A percentile compares a stretch with the other conserved stretches of the same genome.
These are phyloP conservation scores for Coffea canephora DNA, from an alignment of 257 asterid genomes.

Conservation along the genomic window DNA sequence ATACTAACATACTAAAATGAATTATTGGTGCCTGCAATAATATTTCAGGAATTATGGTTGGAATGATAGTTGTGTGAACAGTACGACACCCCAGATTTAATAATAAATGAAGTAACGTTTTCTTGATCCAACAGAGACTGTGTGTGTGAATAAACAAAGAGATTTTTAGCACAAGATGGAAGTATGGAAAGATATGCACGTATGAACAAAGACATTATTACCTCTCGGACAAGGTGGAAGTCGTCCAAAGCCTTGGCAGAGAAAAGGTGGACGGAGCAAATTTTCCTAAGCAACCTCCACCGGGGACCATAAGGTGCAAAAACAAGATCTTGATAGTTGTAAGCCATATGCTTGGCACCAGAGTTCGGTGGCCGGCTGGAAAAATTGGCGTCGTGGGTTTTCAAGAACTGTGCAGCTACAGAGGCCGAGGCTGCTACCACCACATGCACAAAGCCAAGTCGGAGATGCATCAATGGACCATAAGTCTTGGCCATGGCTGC, in stretches of 20 bases:
- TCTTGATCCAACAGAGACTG: too few relatives aligned
- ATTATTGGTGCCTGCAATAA: too few relatives aligned
- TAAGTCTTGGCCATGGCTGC: slow-evolving; percentile 65
- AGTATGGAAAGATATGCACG: not conserved
- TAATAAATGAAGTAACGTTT: too few relatives aligned
- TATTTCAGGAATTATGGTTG: too few relatives aligned
- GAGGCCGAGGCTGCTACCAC: slow-evolving; percentile 78
- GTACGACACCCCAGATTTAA: too few relatives aligned
- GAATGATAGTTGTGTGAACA: too few relatives aligned
- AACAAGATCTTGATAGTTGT: slow-evolving; percentile 79
- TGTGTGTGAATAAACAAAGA: too few relatives aligned
- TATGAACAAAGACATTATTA: slow-evolving; percentile 1
- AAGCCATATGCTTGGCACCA: slow-evolving; percentile 80
- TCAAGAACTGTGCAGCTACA: slow-evolving; percentile 76
- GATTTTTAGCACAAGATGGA: too few relatives aligned
- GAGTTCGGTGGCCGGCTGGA: slow-evolving; percentile 81
- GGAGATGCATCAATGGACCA: slow-evolving; percentile 81
- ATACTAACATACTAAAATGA: too few relatives aligned
- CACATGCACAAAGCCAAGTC: slow-evolving; percentile 71
- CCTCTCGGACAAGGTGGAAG: slow-evolving; percentile 71
- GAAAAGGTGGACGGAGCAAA: slow-evolving; percentile 71
- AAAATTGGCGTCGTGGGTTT: slow-evolving; percentile 68
- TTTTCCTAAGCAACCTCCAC: slow-evolving; percentile 79
- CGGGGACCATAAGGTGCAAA: slow-evolving; percentile 95
- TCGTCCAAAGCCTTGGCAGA: slow-evolving; percentile 79